Evolutionary conservation across 2,329 filamentous ascomycete species (phyloP).

Genomic region (Teratosphaeria gauchensis): DNA sequence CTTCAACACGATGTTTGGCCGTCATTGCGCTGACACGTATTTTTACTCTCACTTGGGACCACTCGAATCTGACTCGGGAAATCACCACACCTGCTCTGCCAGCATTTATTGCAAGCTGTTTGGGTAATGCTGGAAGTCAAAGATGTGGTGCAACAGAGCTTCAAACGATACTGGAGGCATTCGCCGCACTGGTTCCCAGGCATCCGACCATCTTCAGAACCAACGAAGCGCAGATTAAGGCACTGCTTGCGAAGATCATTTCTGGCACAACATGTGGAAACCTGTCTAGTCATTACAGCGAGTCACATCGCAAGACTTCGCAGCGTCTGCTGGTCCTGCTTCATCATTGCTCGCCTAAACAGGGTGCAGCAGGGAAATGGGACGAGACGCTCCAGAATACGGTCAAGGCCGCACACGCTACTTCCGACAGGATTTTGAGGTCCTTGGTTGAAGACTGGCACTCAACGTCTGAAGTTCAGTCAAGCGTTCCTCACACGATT

Average conservation of each 20-base stretch:
- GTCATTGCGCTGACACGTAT: conserved; percentile 73
- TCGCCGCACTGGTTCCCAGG: conserved; percentile 62
- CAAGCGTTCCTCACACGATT: conserved; percentile 10
- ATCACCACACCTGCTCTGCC: conserved; percentile 77
- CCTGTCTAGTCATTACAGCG: conserved; percentile 33
- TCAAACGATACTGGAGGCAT: conserved; percentile 60
- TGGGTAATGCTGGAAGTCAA: conserved; percentile 49
- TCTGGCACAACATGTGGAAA: conserved; percentile 3
- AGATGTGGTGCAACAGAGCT: conserved; percentile 30
- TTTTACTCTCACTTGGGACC: conserved; percentile 71
- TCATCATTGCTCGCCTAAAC: conserved; percentile 73
- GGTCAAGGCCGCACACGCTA: conserved; percentile 56
- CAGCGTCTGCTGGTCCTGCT: conserved; percentile 60
- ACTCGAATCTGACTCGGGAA: conserved; percentile 74
- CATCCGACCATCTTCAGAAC: conserved; percentile 79
- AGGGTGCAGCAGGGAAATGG: conserved; percentile 70
- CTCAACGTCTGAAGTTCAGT: conserved; percentile 42
- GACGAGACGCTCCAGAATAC: conserved; percentile 52
- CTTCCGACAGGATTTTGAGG: conserved; percentile 68
- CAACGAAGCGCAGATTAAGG: conserved; percentile 54
- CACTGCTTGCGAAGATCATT: conserved; percentile 13
- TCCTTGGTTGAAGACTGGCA: conserved; percentile 76
- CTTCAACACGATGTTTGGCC: conserved; percentile 64
- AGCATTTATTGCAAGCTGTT: conserved; percentile 60
- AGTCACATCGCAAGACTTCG: conserved; percentile 37